Percentiles rank a stretch among this genome's conserved stretches.
These are phyloP conservation scores for Cryptococcus sp. DNA, from an alignment of 1,284 basidiomycete species.

Conservation along the genomic window DNA sequence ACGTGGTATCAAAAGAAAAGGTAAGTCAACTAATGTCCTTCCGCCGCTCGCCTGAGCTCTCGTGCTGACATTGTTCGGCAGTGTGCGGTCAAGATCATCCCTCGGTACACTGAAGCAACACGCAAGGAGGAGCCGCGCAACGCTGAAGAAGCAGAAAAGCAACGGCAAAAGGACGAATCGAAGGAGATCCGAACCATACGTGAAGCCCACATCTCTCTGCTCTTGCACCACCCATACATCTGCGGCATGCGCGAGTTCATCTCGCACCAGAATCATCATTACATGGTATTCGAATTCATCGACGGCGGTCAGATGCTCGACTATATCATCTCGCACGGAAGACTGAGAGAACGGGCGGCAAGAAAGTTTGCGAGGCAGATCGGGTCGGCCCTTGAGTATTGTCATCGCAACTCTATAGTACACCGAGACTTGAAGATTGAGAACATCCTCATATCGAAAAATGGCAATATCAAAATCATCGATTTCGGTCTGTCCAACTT, in stretches of 20 bases:
- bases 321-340: conserved; percentile 98
- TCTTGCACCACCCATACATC: conserved; percentile 97
- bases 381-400: conserved; percentile 92
- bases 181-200: conserved; percentile 96
- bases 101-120: conserved; percentile 67
- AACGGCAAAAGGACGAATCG: conserved; percentile 82
- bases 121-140: conserved; percentile 49
- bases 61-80: conserved; percentile 45
- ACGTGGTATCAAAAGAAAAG: conserved; percentile 88
- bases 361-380: conserved; percentile 97
- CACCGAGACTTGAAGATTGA: conserved; percentile 98
- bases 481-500: conserved; percentile 98
- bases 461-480: conserved; percentile 99
- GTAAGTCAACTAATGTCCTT: conserved; percentile 60
- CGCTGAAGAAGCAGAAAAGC: conserved; percentile 59
- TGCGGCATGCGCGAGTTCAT: conserved; percentile 99
- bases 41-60: neutral
- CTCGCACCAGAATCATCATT: conserved; percentile 92
- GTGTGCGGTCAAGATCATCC: conserved; percentile 98
- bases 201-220: conserved; percentile 88
- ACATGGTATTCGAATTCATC: conserved; percentile 99
- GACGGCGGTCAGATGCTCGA: conserved; percentile 99
- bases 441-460: conserved; percentile 98
- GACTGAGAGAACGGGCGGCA: conserved; percentile 89
- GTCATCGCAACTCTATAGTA: conserved; percentile 95